Conservation (phyloP, 139 green algal genomes). For the Chlamydomonas asymmetrica region DNA sequence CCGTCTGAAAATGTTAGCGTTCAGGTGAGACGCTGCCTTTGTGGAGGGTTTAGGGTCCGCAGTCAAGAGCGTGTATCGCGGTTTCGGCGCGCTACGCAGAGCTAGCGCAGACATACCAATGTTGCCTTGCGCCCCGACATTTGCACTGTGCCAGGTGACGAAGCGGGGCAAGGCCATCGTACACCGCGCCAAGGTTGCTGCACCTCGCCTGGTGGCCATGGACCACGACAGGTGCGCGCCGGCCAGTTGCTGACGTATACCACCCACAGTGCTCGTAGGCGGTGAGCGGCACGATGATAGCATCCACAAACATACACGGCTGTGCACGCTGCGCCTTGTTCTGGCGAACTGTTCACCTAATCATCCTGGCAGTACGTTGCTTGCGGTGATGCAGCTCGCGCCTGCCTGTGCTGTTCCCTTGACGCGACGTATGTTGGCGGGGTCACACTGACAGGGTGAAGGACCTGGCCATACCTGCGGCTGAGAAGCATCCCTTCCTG, state of each 20-base stretch:
- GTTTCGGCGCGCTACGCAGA: not conserved
- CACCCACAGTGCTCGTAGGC: too few species aligned
- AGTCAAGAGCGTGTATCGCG: not conserved
- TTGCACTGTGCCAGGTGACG: not conserved
- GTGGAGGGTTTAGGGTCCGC: not conserved
- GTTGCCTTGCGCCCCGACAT: not conserved
- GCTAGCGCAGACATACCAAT: not conserved
- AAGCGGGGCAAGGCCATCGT: not conserved
- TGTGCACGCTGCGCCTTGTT: not conserved
- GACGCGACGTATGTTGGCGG: not conserved
- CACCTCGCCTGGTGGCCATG: not conserved
- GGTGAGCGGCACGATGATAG: too few species aligned
- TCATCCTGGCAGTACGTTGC: not conserved
- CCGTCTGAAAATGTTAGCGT: not conserved
- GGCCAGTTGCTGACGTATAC: too few species aligned
- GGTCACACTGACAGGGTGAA: slow-evolving; percentile 57
- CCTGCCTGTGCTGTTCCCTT: not conserved
- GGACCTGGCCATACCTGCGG: slow-evolving; percentile 37
- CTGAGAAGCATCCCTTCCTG: slow-evolving; percentile 58
- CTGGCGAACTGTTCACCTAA: not conserved
- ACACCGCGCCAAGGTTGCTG: not conserved
- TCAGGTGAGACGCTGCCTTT: not conserved
- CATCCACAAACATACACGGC: too few species aligned
- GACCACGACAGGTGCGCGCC: not conserved
- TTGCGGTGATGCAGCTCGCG: not conserved